Evolutionary conservation across 1,284 basidiomycete genomes (phyloP).

Genomic region (Pseudozyma sp.): DNA sequence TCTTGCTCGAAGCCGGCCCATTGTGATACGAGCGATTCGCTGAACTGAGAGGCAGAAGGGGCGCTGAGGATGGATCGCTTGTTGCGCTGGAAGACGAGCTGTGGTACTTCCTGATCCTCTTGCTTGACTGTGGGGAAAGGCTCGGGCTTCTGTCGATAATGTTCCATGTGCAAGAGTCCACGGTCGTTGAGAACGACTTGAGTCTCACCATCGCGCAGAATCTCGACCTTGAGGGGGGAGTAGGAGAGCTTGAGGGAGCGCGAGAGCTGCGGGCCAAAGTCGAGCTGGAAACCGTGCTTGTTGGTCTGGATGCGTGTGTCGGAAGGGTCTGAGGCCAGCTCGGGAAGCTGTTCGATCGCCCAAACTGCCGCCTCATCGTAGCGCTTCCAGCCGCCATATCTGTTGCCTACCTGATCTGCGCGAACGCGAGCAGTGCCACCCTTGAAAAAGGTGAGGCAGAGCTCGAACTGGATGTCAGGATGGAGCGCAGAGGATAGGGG

Average conservation of each 20-base stretch:
- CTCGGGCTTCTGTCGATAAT: conserved; percentile 74
- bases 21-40: conserved; percentile 39
- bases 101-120: conserved; percentile 38
- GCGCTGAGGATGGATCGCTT: conserved; percentile 50
- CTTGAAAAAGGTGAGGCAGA: conserved; percentile 56
- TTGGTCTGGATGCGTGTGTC: conserved; percentile 25
- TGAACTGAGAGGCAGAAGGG: conserved; percentile 16
- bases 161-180: conserved; percentile 95
- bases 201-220: conserved; percentile 78
- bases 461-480: conserved; percentile 58
- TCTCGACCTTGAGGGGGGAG: conserved; percentile 57
- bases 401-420: conserved; percentile 59
- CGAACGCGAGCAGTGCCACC: conserved; percentile 64
- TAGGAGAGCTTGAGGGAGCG: conserved; percentile 49
- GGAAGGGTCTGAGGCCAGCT: conserved; percentile 26
- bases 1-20: conserved; percentile 71
- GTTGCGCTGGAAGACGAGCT: conserved; percentile 56
- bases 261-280: conserved; percentile 44
- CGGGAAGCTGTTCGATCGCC: conserved; percentile 59
- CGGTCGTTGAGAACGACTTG: conserved; percentile 90
- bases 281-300: conserved; percentile 29
- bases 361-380: conserved; percentile 63
- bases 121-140: conserved; percentile 54
- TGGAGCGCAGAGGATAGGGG: conserved; percentile 59
- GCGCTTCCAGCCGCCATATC: conserved; percentile 58